Conservation (phyloP, 176 grass and related monocot genomes). For the Oryza rufipogon region DNA sequence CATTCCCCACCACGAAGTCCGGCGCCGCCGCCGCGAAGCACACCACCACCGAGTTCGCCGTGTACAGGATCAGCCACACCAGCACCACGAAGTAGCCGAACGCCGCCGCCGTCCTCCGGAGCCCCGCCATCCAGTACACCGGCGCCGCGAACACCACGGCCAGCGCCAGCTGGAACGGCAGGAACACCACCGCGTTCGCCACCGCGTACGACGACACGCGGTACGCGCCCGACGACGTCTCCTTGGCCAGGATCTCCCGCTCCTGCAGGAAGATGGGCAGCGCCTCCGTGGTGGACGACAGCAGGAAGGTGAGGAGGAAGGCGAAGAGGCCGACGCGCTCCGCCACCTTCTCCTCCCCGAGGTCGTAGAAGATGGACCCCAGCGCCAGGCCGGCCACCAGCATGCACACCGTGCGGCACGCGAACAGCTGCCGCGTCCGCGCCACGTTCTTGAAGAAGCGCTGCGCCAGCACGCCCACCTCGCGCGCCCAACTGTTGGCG, state of each 20-base stretch:
- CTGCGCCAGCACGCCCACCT: slow-evolving; percentile 63
- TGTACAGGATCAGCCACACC: slow-evolving; percentile 81
- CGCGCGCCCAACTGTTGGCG: slow-evolving; percentile 51
- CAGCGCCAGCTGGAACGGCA: slow-evolving; percentile 67
- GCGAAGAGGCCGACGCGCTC: slow-evolving; percentile 72
- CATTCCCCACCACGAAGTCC: slow-evolving; percentile 78
- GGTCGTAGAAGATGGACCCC: slow-evolving; percentile 76
- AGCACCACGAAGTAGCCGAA: slow-evolving; percentile 73
- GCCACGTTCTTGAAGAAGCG: slow-evolving; percentile 75
- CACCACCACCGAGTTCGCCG: slow-evolving; percentile 77
- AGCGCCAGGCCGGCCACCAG: slow-evolving; percentile 56
- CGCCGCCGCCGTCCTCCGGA: slow-evolving; percentile 42
- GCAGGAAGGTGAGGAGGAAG: slow-evolving; percentile 68
- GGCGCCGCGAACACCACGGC: slow-evolving; percentile 68
- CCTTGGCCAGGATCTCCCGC: slow-evolving; percentile 79
- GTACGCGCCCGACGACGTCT: slow-evolving; percentile 70
- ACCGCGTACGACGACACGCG: slow-evolving; percentile 67
- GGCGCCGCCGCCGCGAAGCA: slow-evolving; percentile 72
- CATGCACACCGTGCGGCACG: slow-evolving; percentile 67
- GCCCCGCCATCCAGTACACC: slow-evolving; percentile 70
- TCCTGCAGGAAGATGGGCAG: slow-evolving; percentile 72
- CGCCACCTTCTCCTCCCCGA: slow-evolving; percentile 59
- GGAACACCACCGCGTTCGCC: slow-evolving; percentile 67
- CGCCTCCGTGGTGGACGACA: slow-evolving; percentile 63
- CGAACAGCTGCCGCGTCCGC: slow-evolving; percentile 73